These are phyloP conservation scores for Ascobolus immersus DNA, from an alignment of 495 filamentous ascomycete genomes.

Conservation along the genomic window DNA sequence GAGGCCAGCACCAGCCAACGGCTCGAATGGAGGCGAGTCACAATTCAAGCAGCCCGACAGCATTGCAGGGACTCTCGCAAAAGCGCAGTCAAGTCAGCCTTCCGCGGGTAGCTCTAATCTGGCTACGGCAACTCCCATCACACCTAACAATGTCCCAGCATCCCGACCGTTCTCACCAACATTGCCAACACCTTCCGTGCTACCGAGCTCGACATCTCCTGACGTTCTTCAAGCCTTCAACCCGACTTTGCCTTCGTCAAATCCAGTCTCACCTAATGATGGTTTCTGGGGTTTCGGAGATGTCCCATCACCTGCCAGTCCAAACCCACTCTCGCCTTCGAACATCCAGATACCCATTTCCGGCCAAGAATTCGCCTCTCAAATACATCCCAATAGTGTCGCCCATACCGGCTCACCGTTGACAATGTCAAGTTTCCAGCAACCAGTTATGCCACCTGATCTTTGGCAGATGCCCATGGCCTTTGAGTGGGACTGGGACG, in stretches of 20 bases:
- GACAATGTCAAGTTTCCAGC: conserved; percentile 39
- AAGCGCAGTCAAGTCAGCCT: conserved; percentile 18
- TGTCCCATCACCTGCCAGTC: background rate
- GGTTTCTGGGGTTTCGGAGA: background rate
- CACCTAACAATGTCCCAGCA: conserved; percentile 10
- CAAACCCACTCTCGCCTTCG: background rate
- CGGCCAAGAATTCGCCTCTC: background rate
- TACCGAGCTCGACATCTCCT: conserved; percentile 4
- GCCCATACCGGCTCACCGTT: conserved; percentile 10
- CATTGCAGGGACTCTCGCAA: background rate
- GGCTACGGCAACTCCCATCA: conserved; percentile 1
- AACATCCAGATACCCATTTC: background rate
- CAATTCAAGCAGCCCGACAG: background rate
- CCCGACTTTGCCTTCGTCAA: background rate
- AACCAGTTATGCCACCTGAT: conserved; percentile 89
- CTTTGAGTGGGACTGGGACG: conserved; percentile 93
- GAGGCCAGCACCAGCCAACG: conserved; percentile 17
- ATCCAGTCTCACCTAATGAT: no score
- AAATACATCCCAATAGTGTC: background rate
- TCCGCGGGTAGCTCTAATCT: background rate
- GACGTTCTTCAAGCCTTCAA: background rate
- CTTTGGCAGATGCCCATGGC: conserved; percentile 92
- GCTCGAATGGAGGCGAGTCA: background rate
- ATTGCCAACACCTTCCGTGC: conserved; percentile 14
- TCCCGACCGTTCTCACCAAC: conserved; percentile 18